These are phyloP conservation scores for Erythrobasidium yunnanense DNA, from an alignment of 768 basidiomycete species.

Conservation along the genomic window DNA sequence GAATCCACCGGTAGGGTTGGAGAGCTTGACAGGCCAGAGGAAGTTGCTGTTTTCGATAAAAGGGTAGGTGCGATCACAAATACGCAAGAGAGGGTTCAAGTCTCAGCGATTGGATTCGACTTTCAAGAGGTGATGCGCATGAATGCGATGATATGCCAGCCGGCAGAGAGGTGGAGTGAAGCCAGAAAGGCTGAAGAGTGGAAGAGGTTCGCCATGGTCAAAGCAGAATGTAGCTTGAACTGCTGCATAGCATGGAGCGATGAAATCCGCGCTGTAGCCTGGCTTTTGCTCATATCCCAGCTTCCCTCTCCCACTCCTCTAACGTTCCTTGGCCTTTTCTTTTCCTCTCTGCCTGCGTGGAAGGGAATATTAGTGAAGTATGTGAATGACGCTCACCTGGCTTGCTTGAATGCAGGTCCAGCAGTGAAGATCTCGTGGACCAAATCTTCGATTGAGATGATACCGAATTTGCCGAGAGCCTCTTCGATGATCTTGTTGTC, in stretches of 20 bases:
- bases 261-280: too few species aligned
- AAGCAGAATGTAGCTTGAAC: too few species aligned
- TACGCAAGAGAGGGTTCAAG: too few species aligned
- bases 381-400: constrained; percentile 50
- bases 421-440: constrained; percentile 90
- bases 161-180: too few species aligned
- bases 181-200: too few species aligned
- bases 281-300: too few species aligned
- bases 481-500: constrained; percentile 90
- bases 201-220: too few species aligned
- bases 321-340: too few species aligned
- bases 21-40: constrained; percentile 99
- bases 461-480: constrained; percentile 80
- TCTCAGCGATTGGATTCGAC: too few species aligned
- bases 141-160: too few species aligned
- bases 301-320: too few species aligned
- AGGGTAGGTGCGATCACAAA: neutral
- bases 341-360: constrained; percentile 5
- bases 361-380: neutral
- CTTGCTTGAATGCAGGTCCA: constrained; percentile 93
- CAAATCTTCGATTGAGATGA: constrained; percentile 92
- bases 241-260: too few species aligned
- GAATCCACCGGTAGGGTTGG: constrained; percentile 98
- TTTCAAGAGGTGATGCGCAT: neutral
- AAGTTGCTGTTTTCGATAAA: constrained; percentile 53